Evolutionary conservation across 345 rosid species (phyloP).

Genomic region (Murraya paniculata): DNA sequence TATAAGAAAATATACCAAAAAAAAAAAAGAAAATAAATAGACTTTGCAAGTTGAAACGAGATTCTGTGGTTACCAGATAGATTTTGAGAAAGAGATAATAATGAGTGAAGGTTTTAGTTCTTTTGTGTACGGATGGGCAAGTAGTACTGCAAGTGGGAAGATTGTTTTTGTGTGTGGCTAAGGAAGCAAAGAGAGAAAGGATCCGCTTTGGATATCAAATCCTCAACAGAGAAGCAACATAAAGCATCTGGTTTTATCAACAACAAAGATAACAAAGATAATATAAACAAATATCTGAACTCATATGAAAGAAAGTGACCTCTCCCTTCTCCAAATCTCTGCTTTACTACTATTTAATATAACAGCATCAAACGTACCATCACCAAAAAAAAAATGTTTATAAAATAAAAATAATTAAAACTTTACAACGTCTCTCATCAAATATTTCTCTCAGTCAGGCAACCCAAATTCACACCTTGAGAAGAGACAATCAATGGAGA

Average conservation of each 20-base stretch:
- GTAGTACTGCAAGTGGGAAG: conserved; percentile 29
- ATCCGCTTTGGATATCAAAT: conserved; percentile 32
- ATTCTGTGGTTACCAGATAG: conserved; percentile 16
- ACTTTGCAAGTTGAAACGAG: conserved; percentile 11
- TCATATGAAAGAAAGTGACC: conserved; percentile 21
- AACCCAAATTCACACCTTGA: not conserved
- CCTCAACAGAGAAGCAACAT: conserved; percentile 41
- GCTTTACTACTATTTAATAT: not conserved
- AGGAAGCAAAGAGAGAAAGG: conserved; percentile 43
- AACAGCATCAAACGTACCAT: not conserved
- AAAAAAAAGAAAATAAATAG: not conserved
- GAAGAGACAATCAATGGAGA: conserved; percentile 2
- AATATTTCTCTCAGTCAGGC: not conserved
- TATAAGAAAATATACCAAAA: not conserved
- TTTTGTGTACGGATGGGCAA: conserved; percentile 39
- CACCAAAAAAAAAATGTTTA: too few relatives aligned
- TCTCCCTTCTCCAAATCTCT: conserved; percentile 1
- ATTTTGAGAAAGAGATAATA: conserved; percentile 9
- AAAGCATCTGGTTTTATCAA: conserved; percentile 38
- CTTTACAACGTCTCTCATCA: not conserved
- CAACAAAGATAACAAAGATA: conserved; percentile 14
- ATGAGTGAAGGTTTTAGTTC: conserved; percentile 3
- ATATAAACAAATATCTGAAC: conserved; percentile 2
- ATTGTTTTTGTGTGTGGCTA: conserved; percentile 19
- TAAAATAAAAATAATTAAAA: not conserved